These are phyloP conservation scores for Rhodotorula graminis DNA, from an alignment of 768 basidiomycete genomes.

Conservation along the genomic window DNA sequence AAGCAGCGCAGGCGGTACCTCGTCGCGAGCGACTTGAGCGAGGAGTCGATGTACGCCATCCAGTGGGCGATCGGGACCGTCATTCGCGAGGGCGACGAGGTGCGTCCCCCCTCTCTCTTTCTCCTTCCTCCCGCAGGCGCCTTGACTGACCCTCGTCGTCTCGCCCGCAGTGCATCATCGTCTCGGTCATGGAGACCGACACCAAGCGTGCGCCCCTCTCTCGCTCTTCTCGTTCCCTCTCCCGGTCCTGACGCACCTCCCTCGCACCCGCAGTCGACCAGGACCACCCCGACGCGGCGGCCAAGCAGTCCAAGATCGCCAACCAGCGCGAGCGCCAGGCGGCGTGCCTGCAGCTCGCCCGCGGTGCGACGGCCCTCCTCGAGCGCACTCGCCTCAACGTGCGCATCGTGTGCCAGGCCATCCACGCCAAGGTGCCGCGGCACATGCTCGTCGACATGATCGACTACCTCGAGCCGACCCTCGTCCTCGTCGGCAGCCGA, in stretches of 20 bases:
- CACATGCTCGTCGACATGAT: slow-evolving; percentile 45
- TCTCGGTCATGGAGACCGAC: slow-evolving; percentile 89
- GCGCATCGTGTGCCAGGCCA: slow-evolving; percentile 82
- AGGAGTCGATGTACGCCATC: slow-evolving; percentile 88
- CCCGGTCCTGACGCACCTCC: background rate
- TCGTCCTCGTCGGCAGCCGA: slow-evolving; percentile 43
- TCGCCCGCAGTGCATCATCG: slow-evolving; percentile 56
- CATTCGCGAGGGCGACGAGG: slow-evolving; percentile 57
- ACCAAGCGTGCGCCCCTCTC: slow-evolving; percentile 60
- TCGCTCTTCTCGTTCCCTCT: too few species aligned
- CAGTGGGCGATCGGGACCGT: slow-evolving; percentile 62
- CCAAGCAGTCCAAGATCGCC: slow-evolving; percentile 57
- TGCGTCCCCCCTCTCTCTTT: background rate
- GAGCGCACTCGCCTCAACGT: slow-evolving; percentile 87
- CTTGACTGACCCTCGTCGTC: background rate
- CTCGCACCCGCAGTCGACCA: slow-evolving; percentile 33
- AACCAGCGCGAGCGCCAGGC: slow-evolving; percentile 74
- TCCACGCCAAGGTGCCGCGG: slow-evolving; percentile 71
- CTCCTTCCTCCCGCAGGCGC: too few species aligned
- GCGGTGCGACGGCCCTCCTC: slow-evolving; percentile 80
- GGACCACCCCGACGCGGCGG: slow-evolving; percentile 46
- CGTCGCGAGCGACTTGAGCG: slow-evolving; percentile 88
- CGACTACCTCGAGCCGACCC: slow-evolving; percentile 43
- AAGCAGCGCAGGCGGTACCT: slow-evolving; percentile 67
- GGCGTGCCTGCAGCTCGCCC: slow-evolving; percentile 68